Percentiles rank a stretch among this genome's conserved stretches.
These are phyloP conservation scores for Baeospora myosura DNA, from an alignment of 1,284 basidiomycete species.

Conservation along the genomic window DNA sequence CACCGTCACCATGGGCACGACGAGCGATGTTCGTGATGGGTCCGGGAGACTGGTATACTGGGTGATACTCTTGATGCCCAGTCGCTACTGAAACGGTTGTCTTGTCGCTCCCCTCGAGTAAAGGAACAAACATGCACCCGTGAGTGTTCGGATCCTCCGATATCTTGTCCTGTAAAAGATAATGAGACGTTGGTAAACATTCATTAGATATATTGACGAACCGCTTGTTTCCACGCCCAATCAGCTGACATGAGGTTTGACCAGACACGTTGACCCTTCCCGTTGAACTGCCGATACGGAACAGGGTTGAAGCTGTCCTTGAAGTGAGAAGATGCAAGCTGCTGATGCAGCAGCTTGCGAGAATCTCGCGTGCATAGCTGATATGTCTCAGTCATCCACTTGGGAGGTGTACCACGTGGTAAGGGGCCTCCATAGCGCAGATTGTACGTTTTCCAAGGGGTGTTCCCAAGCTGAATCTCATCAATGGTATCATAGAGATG, in stretches of 20 bases:
- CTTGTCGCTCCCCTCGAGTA: slow-evolving; percentile 30
- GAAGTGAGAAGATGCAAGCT: slow-evolving; percentile 16
- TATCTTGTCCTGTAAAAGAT: slow-evolving; percentile 16
- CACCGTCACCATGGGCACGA: slow-evolving; percentile 16
- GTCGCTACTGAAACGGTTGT: slow-evolving; percentile 29
- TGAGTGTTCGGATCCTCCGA: slow-evolving; percentile 14
- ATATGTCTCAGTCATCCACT: slow-evolving; percentile 20
- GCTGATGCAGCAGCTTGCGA: slow-evolving; percentile 12
- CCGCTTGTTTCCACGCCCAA: slow-evolving; percentile 18
- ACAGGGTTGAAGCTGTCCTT: slow-evolving; percentile 12
- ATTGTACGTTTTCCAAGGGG: slow-evolving; percentile 18
- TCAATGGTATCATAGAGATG: slow-evolving; percentile 22
- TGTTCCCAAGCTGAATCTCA: slow-evolving; percentile 17
- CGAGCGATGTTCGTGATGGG: slow-evolving; percentile 19
- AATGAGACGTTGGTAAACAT: not conserved
- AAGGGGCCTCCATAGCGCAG: slow-evolving; percentile 16
- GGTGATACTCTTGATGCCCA: slow-evolving; percentile 26
- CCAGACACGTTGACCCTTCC: slow-evolving; percentile 13
- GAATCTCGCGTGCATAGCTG: slow-evolving; percentile 15
- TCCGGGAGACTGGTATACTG: slow-evolving; percentile 22
- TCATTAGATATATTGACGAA: not conserved
- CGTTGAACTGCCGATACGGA: slow-evolving; percentile 17
- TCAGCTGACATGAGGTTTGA: slow-evolving; percentile 22
- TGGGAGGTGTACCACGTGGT: slow-evolving; percentile 13
- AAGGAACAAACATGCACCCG: slow-evolving; percentile 22